phyloP scores from a whole-genome alignment of 2,329 filamentous ascomycete species.

The Beauveria scarabaeidicola region DNA sequence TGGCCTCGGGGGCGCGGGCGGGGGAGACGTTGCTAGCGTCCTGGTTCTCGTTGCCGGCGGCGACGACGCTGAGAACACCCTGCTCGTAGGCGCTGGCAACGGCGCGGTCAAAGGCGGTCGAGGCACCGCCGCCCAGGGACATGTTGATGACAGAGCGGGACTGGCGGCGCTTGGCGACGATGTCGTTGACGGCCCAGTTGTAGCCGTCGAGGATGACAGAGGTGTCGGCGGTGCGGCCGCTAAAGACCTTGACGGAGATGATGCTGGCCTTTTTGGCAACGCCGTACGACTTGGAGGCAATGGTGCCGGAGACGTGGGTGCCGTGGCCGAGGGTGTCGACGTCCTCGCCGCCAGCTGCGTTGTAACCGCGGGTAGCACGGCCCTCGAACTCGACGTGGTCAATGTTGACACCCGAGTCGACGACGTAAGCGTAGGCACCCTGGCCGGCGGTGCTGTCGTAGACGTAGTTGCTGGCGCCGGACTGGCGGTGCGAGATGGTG shows the following conservation, averaged over 20 bases:
- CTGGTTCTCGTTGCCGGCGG: slow-evolving; percentile 44
- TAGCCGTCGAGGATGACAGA: slow-evolving; percentile 35
- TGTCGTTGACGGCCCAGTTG: slow-evolving; percentile 11
- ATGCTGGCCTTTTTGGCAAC: slow-evolving; percentile 50
- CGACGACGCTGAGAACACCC: slow-evolving; percentile 45
- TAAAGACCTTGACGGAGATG: slow-evolving; percentile 55
- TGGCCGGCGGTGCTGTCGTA: slow-evolving; percentile 42
- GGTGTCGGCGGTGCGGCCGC: slow-evolving; percentile 36
- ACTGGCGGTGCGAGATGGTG: slow-evolving; percentile 33
- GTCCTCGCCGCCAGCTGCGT: slow-evolving; percentile 40
- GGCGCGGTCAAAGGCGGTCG: slow-evolving; percentile 40
- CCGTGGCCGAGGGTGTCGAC: slow-evolving; percentile 48
- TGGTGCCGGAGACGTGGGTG: slow-evolving; percentile 55
- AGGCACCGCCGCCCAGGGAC: slow-evolving; percentile 42
- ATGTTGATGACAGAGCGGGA: slow-evolving; percentile 39
- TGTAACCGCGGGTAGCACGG: slow-evolving; percentile 32
- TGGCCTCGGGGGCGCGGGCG: slow-evolving; percentile 36
- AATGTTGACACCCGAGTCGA: slow-evolving; percentile 55
- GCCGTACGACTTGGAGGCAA: slow-evolving; percentile 51
- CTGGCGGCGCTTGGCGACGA: slow-evolving; percentile 16
- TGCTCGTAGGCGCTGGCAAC: slow-evolving; percentile 35
- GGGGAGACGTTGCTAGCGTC: slow-evolving; percentile 34
- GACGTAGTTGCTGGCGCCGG: slow-evolving; percentile 19
- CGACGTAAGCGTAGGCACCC: slow-evolving; percentile 53
- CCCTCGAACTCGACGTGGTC: slow-evolving; percentile 49